Evolutionary conservation across 495 filamentous ascomycete species (phyloP).

Genomic region (Aspergillus asperescens): DNA sequence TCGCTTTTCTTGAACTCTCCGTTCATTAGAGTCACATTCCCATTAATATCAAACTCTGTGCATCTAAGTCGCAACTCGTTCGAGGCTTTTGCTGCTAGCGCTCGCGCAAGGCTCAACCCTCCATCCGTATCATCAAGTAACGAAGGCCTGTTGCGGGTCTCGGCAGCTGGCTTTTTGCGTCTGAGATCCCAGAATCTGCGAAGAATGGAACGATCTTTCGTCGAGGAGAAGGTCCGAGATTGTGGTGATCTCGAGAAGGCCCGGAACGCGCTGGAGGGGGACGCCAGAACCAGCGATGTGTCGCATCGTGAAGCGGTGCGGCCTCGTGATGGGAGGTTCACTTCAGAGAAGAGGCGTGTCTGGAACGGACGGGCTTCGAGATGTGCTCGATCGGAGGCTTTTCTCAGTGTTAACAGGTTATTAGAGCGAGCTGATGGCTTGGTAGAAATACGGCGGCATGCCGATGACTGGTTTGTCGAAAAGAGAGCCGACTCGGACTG

Average conservation of each 20-base stretch:
- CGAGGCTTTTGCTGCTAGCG: constrained; percentile 62
- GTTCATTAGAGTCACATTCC: constrained; percentile 90
- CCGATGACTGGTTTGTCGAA: constrained; percentile 35
- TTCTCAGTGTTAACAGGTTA: constrained; percentile 13
- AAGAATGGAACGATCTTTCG: constrained; percentile 46
- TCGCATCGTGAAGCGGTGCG: constrained; percentile 14
- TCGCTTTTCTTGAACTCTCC: constrained; percentile 97
- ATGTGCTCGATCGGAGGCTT: constrained; percentile 24
- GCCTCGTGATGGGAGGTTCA: constrained; percentile 2
- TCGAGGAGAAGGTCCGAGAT: constrained; percentile 35
- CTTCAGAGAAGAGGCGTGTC: constrained; percentile 1
- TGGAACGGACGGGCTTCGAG: constrained; percentile 13
- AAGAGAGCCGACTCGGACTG: constrained; percentile 53
- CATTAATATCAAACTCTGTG: constrained; percentile 89
- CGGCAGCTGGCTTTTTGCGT: constrained; percentile 26
- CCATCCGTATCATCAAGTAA: constrained; percentile 38
- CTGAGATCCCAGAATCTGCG: constrained; percentile 51
- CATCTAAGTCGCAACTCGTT: constrained; percentile 81
- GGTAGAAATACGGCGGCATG: constrained; percentile 18
- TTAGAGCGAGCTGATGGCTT: constrained; percentile 2
- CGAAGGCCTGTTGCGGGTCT: constrained; percentile 20
- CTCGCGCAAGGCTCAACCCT: constrained; percentile 50
- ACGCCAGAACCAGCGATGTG: background rate
- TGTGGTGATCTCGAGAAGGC: background rate
- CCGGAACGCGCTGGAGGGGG: background rate